These are phyloP conservation scores for Ulvella scutata DNA, from an alignment of 139 green algal species.

Conservation along the genomic window DNA sequence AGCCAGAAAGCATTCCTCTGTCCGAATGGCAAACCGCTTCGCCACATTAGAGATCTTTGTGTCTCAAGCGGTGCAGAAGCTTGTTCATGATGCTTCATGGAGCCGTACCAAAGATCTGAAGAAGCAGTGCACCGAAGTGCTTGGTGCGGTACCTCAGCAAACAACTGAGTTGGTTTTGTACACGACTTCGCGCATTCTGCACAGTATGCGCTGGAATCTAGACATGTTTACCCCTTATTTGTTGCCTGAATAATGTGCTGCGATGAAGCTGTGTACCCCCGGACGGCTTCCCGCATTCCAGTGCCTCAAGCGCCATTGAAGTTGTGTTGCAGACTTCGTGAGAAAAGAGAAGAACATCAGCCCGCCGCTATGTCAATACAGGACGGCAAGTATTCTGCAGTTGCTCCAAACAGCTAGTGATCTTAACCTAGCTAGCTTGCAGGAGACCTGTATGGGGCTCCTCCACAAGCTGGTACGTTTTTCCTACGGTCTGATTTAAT, in stretches of 20 bases:
- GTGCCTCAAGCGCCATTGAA: background rate
- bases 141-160: background rate
- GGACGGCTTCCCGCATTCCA: background rate
- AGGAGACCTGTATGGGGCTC: background rate
- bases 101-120: too few relatives aligned
- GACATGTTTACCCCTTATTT: background rate
- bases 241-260: background rate
- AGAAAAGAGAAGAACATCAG: background rate
- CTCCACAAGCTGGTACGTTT: slow-evolving; percentile 74
- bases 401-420: background rate
- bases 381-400: background rate
- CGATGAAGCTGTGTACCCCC: background rate
- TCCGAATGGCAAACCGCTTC: too few relatives aligned
- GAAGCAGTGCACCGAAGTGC: background rate
- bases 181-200: too few relatives aligned
- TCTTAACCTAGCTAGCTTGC: background rate
- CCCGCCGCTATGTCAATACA: background rate
- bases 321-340: background rate
- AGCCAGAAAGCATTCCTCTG: too few relatives aligned
- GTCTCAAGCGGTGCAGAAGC: too few relatives aligned
- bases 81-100: too few relatives aligned
- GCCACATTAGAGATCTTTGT: too few relatives aligned
- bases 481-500: background rate
- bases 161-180: background rate
- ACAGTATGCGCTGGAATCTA: background rate